Conservation (phyloP, 805 yeast species). For the Wickerhamiella dianesei region DNA sequence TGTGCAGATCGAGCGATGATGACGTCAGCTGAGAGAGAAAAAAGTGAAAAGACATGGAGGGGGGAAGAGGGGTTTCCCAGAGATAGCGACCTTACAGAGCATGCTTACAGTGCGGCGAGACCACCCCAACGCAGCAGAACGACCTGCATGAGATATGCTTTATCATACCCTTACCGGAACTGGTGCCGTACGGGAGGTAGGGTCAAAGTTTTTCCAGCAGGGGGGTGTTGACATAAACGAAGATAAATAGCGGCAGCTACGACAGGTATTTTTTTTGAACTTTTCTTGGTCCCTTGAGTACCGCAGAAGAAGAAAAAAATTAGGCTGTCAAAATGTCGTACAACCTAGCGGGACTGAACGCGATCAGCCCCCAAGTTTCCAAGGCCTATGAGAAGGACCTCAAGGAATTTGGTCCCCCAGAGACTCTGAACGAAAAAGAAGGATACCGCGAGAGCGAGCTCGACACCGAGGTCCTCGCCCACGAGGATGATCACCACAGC, state of each 20-base stretch:
- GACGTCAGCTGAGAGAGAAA: too few species aligned
- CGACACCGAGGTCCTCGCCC: constrained; percentile 6
- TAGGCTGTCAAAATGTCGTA: not conserved
- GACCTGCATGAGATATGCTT: not conserved
- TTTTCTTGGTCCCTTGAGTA: not conserved
- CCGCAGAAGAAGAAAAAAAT: not conserved
- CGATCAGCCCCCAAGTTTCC: not conserved
- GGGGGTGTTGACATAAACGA: not conserved
- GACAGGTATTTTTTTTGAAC: not conserved
- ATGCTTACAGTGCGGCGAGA: too few species aligned
- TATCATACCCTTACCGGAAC: not conserved
- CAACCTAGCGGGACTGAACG: not conserved
- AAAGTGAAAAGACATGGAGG: too few species aligned
- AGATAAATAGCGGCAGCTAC: not conserved
- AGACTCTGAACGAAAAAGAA: not conserved
- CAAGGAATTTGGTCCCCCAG: not conserved
- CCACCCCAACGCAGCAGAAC: not conserved
- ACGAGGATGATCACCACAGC: constrained; percentile 13
- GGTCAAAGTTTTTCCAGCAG: not conserved
- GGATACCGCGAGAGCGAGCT: constrained; percentile 1
- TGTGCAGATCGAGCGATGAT: too few species aligned
- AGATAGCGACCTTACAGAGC: too few species aligned
- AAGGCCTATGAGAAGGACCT: not conserved
- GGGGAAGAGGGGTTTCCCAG: too few species aligned
- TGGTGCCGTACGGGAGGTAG: not conserved